These are phyloP conservation scores for Ophiostoma ulmi DNA, from an alignment of 2,329 filamentous ascomycete genomes.

Conservation along the genomic window DNA sequence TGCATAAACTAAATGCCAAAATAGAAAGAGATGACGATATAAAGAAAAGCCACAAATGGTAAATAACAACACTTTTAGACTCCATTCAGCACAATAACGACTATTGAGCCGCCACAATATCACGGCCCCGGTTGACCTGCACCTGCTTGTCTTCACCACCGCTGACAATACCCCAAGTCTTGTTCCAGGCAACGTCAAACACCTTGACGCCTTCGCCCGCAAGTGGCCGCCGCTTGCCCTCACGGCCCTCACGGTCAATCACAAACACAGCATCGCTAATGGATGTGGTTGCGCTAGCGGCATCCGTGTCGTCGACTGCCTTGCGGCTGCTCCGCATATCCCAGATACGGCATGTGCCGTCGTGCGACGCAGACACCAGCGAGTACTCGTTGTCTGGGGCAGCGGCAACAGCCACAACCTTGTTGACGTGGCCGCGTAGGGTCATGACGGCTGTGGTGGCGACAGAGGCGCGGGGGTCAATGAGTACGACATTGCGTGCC, in stretches of 20 bases:
- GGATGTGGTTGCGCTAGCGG: conserved; percentile 38
- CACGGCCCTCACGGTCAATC: conserved; percentile 64
- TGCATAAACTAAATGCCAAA: conserved; percentile 15
- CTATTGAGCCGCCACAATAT: conserved; percentile 37
- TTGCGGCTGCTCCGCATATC: conserved; percentile 70
- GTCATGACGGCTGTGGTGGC: conserved; percentile 78
- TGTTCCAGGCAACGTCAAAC: conserved; percentile 81
- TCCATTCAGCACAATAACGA: not conserved
- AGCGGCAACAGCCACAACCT: conserved; percentile 48
- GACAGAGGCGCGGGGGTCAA: conserved; percentile 79
- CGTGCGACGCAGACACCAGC: conserved; percentile 84
- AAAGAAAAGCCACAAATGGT: conserved; percentile 12
- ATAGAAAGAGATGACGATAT: not conserved
- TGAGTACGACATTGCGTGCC: conserved; percentile 82
- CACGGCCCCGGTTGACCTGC: conserved; percentile 75
- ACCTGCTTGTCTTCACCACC: conserved; percentile 90
- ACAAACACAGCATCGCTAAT: conserved; percentile 69
- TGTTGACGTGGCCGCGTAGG: conserved; percentile 82
- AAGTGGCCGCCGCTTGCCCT: conserved; percentile 57
- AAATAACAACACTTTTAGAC: conserved; percentile 16
- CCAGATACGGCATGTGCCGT: conserved; percentile 91
- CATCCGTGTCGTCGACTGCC: conserved; percentile 36
- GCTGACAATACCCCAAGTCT: conserved; percentile 80
- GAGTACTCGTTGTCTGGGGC: conserved; percentile 66
- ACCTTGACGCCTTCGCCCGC: conserved; percentile 86